These are phyloP conservation scores for Yamadazyma paraphyllophila DNA, from an alignment of 805 yeast genomes.

Conservation along the genomic window DNA sequence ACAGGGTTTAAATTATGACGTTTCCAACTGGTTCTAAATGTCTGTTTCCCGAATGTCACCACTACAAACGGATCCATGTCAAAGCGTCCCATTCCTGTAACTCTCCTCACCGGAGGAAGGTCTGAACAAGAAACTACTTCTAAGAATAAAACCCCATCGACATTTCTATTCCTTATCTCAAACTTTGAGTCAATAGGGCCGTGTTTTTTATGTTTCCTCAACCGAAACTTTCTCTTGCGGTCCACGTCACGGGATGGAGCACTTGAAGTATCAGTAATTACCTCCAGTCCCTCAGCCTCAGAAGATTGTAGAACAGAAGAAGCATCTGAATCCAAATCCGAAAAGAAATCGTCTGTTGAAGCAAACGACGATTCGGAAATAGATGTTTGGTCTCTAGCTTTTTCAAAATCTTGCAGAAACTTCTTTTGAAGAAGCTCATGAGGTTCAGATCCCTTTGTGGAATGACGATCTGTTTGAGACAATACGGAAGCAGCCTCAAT, in stretches of 20 bases:
- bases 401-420: conserved; percentile 5
- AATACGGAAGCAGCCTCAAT: conserved; percentile 22
- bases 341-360: conserved; percentile 9
- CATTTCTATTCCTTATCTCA: conserved; percentile 37
- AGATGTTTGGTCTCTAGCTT: conserved; percentile 1
- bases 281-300: neutral
- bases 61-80: conserved; percentile 98
- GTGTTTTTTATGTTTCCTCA: conserved; percentile 3
- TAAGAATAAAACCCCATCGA: conserved; percentile 70
- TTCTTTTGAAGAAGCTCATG: conserved; percentile 12
- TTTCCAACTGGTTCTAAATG: conserved; percentile 81
- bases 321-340: conserved; percentile 2
- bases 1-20: conserved; percentile 81
- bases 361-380: conserved; percentile 19
- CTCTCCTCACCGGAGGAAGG: conserved; percentile 72
- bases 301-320: neutral
- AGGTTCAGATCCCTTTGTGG: neutral
- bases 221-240: neutral
- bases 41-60: conserved; percentile 83
- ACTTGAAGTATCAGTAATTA: neutral
- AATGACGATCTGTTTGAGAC: conserved; percentile 5
- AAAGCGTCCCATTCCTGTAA: conserved; percentile 66
- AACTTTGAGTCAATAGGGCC: conserved; percentile 21
- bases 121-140: conserved; percentile 74
- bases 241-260: neutral